These are phyloP conservation scores for Penicillium verhagenii DNA, from an alignment of 495 filamentous ascomycete genomes.

Conservation along the genomic window DNA sequence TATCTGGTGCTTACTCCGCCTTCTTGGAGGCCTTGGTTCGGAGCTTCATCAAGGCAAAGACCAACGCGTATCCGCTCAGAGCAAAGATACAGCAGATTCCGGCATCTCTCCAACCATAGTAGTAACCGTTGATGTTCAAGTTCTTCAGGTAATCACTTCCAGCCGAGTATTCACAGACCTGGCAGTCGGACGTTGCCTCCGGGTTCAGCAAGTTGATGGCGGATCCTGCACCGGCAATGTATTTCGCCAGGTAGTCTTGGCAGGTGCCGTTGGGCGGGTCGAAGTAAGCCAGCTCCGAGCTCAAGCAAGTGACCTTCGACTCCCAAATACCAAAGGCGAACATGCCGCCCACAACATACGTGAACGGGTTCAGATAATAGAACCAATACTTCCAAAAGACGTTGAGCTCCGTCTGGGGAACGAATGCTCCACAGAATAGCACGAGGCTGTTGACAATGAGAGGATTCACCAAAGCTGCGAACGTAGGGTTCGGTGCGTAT, in stretches of 20 bases:
- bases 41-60: constrained; percentile 50
- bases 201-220: constrained; percentile 52
- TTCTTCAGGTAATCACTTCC: constrained; percentile 42
- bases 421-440: constrained; percentile 50
- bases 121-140: constrained; percentile 40
- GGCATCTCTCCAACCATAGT: constrained; percentile 44
- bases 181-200: constrained; percentile 51
- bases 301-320: constrained; percentile 53
- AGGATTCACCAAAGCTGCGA: constrained; percentile 54
- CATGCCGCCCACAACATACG: constrained; percentile 63
- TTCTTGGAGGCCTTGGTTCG: constrained; percentile 43
- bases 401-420: constrained; percentile 46
- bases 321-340: constrained; percentile 58
- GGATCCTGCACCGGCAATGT: constrained; percentile 47
- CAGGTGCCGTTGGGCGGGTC: constrained; percentile 54
- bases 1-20: constrained; percentile 23
- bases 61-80: constrained; percentile 46
- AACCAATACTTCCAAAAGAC: constrained; percentile 73
- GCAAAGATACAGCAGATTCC: constrained; percentile 47
- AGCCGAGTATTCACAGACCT: constrained; percentile 52
- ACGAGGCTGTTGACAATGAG: constrained; percentile 54
- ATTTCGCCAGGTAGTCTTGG: constrained; percentile 53
- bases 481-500: constrained; percentile 54
- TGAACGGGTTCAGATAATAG: constrained; percentile 70
- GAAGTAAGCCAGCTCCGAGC: constrained; percentile 57